These are phyloP conservation scores for Dictyostelium discoideum DNA, from an alignment of 78 protist species.

Conservation along the genomic window DNA sequence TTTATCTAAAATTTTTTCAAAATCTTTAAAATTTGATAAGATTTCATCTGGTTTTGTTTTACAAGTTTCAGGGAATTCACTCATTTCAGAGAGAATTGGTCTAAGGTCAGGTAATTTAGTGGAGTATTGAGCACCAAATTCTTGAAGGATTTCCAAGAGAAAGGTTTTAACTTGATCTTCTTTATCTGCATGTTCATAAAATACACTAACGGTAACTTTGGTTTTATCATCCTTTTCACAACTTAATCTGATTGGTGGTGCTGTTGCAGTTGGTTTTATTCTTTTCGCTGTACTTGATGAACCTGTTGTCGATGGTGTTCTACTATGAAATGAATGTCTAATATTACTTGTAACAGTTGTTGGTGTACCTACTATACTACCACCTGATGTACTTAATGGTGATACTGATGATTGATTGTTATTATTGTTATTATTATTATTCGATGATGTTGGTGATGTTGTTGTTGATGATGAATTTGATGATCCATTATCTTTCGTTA, in stretches of 20 bases:
- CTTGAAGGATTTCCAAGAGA: constrained; percentile 13
- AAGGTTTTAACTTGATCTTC: constrained; percentile 54
- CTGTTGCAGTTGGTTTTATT: constrained; percentile 25
- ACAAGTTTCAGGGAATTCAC: constrained; percentile 74
- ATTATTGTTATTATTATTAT: background rate
- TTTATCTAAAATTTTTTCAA: constrained; percentile 43
- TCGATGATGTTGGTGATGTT: background rate
- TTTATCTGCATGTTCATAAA: constrained; percentile 38
- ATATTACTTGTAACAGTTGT: constrained; percentile 26
- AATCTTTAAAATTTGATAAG: constrained; percentile 59
- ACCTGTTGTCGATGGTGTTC: constrained; percentile 77
- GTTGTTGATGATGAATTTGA: background rate
- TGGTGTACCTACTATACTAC: background rate
- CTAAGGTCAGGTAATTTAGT: constrained; percentile 25
- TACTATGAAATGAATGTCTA: constrained; percentile 42
- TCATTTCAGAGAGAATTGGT: constrained; percentile 60
- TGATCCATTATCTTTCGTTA: background rate
- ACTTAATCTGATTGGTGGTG: constrained; percentile 64
- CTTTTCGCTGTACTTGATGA: constrained; percentile 70
- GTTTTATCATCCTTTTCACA: constrained; percentile 66
- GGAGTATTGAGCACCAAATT: constrained; percentile 22
- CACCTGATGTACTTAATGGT: background rate
- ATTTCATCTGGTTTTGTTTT: constrained; percentile 78
- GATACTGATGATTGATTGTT: background rate
- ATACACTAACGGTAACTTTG: constrained; percentile 58